Conservation (phyloP, 2,329 filamentous ascomycete species). For the Ophiostoma piceae region DNA sequence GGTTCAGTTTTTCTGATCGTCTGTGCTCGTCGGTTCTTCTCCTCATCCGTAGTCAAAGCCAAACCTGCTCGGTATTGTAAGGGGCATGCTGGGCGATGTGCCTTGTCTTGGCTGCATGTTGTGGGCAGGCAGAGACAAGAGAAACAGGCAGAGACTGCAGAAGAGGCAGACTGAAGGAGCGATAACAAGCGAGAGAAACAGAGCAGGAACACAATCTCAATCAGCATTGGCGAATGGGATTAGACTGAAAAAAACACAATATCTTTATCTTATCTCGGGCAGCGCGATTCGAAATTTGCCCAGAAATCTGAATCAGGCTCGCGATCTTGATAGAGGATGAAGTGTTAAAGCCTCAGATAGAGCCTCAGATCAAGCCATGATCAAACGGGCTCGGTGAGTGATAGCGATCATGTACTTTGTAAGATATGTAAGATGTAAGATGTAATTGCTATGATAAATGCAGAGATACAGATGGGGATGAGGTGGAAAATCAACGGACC, state of each 20-base stretch:
- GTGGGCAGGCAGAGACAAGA: not conserved
- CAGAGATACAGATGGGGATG: not conserved
- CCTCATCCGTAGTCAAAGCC: not conserved
- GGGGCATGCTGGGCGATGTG: not conserved
- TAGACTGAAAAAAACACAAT: not conserved
- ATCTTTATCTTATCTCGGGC: not conserved
- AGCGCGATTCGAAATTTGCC: not conserved
- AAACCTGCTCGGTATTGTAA: conserved; percentile 5
- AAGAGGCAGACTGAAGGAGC: not conserved
- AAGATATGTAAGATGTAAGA: too few species aligned
- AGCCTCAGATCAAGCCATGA: not conserved
- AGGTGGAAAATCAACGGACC: too few species aligned
- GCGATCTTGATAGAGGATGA: not conserved
- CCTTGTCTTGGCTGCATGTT: not conserved
- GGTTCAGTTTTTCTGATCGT: not conserved
- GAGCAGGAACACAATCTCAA: not conserved
- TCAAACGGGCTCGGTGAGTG: not conserved
- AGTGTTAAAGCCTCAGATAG: not conserved
- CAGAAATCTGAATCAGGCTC: not conserved
- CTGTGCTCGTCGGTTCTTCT: not conserved
- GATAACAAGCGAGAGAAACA: not conserved
- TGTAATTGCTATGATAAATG: not conserved
- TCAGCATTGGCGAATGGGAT: not conserved
- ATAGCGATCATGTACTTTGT: not conserved
- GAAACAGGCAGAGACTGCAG: not conserved